Conservation (phyloP, 2,329 filamentous ascomycete species). For the Neofusicoccum kwambonambiense region DNA sequence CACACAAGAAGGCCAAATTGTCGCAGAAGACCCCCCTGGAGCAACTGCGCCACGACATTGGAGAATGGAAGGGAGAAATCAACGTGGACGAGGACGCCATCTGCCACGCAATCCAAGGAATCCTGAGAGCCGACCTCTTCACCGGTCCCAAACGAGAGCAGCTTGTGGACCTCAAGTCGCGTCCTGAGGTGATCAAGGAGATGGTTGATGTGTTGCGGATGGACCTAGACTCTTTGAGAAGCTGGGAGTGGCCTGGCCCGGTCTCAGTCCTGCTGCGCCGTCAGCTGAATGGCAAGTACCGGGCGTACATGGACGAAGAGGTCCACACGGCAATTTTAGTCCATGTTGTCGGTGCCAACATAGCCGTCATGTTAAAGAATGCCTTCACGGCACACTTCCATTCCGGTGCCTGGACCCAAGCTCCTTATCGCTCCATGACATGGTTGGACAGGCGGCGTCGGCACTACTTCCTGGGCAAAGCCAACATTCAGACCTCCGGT, state of each 20-base stretch:
- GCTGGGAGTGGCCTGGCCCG: conserved; percentile 52
- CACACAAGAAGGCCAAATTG: conserved; percentile 40
- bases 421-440: conserved; percentile 31
- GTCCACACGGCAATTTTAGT: conserved; percentile 56
- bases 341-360: conserved; percentile 54
- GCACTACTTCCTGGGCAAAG: conserved; percentile 43
- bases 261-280: conserved; percentile 52
- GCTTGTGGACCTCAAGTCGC: conserved; percentile 52
- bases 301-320: conserved; percentile 60
- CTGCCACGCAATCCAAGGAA: conserved; percentile 47
- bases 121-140: conserved; percentile 52
- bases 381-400: conserved; percentile 40
- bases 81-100: conserved; percentile 45
- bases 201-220: conserved; percentile 59
- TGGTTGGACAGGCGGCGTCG: conserved; percentile 44
- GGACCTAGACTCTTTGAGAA: conserved; percentile 50
- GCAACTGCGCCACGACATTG: conserved; percentile 18
- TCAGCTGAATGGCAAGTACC: conserved; percentile 58
- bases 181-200: conserved; percentile 51
- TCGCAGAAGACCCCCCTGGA: conserved; percentile 41
- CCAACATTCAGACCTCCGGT: conserved; percentile 26
- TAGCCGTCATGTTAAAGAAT: conserved; percentile 49
- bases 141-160: conserved; percentile 52
- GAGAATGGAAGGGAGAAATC: conserved; percentile 27
- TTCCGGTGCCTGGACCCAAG: conserved; percentile 41